Evolutionary conservation across 2,329 filamentous ascomycete genomes (phyloP).

Genomic region (Emmonsia crescens): DNA sequence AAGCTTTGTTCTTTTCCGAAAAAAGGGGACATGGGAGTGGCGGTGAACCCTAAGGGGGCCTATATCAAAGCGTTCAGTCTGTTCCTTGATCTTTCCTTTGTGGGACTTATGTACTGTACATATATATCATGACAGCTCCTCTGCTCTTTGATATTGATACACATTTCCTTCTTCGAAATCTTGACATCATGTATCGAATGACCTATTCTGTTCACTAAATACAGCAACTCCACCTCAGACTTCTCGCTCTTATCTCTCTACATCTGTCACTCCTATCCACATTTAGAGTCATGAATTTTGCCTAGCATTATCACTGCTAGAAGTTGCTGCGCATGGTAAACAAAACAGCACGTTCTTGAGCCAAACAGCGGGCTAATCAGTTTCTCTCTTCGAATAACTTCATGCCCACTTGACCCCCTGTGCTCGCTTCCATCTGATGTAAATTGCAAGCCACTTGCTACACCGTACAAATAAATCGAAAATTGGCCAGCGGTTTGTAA

Average conservation of each 20-base stretch:
- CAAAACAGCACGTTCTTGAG: neutral
- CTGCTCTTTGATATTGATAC: neutral
- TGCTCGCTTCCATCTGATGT: neutral
- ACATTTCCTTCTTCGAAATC: neutral
- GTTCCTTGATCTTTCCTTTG: neutral
- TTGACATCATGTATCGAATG: neutral
- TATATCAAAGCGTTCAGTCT: neutral
- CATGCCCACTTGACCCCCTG: neutral
- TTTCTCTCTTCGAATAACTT: neutral
- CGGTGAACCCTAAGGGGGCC: neutral
- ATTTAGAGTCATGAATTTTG: neutral
- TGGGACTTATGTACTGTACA: neutral
- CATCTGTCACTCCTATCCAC: neutral
- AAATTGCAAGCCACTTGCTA: neutral
- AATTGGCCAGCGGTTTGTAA: neutral
- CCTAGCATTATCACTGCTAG: neutral
- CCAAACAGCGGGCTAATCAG: neutral
- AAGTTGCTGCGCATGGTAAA: neutral
- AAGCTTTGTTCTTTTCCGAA: neutral
- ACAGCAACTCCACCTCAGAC: neutral
- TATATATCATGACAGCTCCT: neutral
- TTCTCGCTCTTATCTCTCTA: neutral
- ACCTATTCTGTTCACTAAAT: neutral
- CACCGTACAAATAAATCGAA: neutral
- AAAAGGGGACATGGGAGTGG: neutral